Evolutionary conservation across 768 basidiomycete species (phyloP), one percentile per base, ranked within the genome.

Genomic region (Termitomyces eurrhizus): DNA sequence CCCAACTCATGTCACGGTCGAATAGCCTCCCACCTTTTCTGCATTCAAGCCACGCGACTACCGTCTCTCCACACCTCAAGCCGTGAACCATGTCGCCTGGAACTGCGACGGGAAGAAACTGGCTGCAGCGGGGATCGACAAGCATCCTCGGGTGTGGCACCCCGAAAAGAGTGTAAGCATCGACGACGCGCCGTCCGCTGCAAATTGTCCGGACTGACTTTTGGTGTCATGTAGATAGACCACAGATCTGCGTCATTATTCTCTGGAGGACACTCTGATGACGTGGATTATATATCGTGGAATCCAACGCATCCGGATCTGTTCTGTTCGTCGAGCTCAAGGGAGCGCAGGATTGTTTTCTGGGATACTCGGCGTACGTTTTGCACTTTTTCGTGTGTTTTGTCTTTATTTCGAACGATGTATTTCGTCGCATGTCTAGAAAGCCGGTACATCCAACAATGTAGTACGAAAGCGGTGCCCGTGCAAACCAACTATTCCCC

Each of bases 261-360:
- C 59, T 80, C 86, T 0, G 89, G 90, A 24, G 90, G 84, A 7
- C 91, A 92, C 63, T 78, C 81, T 2, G 89, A 90, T 57, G 90
- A 91, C 49, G 87, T 89, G n/a, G 91, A 93, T 66, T 85, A 91
- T 62, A 74, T 92, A 45, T 84, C 89, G 8, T 93, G 91, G 90
- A 91, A 91, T 69, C 91, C 91, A 1, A 89, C 87, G 3, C 90
- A 93, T 65, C 89, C 91, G 4, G 91, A 92, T 42, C 73, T 92
- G 16, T 90, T 93, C 68, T 91, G 88, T 62, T 87, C 91, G 0
- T 90, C 89, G 16, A 87, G 90, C 65, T 84, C 87, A 68, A 88
- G 83, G 66, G 91, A 93, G 65, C 78, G 85, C 64, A 78, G 83
- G 29, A 80, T 93, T 32, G 87, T 88, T 2, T 92, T 92, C 67